These are phyloP conservation scores for Piloderma croceum DNA, from an alignment of 768 basidiomycete species.

Conservation along the genomic window DNA sequence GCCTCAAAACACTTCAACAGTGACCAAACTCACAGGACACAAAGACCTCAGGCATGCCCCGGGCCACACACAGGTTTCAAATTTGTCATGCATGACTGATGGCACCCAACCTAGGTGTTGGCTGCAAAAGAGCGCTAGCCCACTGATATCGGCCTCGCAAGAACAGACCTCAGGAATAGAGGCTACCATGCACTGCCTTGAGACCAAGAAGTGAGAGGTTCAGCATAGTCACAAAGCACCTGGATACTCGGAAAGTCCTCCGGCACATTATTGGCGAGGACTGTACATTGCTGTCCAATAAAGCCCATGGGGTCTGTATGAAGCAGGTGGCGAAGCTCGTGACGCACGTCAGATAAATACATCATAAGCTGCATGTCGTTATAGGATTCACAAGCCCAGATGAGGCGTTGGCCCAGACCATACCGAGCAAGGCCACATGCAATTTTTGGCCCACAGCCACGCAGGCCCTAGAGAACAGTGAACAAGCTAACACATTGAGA, in stretches of 20 bases:
- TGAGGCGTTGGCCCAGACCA: constrained; percentile 70
- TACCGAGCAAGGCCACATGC: constrained; percentile 76
- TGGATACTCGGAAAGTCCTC: constrained; percentile 68
- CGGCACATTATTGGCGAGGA: constrained; percentile 60
- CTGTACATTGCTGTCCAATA: constrained; percentile 57
- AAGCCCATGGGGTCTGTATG: constrained; percentile 60
- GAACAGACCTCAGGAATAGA: no score
- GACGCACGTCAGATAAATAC: constrained; percentile 62
- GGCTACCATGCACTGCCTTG: no score
- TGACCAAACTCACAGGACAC: no score
- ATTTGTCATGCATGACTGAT: no score
- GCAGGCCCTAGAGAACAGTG: no score
- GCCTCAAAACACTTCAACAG: no score
- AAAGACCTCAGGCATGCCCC: no score
- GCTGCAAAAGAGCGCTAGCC: no score
- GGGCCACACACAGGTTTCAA: no score
- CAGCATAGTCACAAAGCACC: constrained; percentile 70
- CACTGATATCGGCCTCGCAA: no score
- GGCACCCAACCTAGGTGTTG: no score
- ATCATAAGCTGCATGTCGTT: constrained; percentile 37
- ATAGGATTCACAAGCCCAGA: constrained; percentile 51
- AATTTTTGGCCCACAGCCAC: constrained; percentile 62
- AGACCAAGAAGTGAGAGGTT: constrained; percentile 77
- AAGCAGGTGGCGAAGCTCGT: constrained; percentile 56
- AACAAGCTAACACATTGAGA: no score